Conservation (phyloP, 2,329 filamentous ascomycete genomes). For the Dothidotthia symphoricarpi region DNA sequence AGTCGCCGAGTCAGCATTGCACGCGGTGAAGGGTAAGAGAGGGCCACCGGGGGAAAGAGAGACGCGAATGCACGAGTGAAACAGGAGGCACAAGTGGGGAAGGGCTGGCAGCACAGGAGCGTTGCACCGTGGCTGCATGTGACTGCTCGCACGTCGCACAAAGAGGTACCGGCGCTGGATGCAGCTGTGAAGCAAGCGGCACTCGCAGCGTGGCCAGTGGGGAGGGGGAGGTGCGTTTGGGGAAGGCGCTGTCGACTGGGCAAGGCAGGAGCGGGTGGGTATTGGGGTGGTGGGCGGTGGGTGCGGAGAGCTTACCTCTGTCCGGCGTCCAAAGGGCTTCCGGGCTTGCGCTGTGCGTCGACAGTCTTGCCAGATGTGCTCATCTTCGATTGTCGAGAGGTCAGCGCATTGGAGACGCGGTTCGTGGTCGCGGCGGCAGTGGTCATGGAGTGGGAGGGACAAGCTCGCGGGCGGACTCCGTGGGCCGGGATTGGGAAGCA, state of each 20-base stretch:
- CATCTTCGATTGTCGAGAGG: constrained; percentile 49
- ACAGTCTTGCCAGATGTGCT: constrained; percentile 51
- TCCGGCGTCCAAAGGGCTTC: constrained; percentile 54
- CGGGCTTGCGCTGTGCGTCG: constrained; percentile 56
- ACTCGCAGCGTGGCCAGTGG: constrained; percentile 18
- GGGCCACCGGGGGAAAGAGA: too few species aligned
- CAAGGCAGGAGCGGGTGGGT: not conserved
- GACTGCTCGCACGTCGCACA: constrained; percentile 35
- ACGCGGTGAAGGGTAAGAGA: not conserved
- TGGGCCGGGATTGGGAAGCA: constrained; percentile 7
- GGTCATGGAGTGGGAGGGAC: constrained; percentile 32
- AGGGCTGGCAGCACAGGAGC: constrained; percentile 12
- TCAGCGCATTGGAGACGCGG: constrained; percentile 38
- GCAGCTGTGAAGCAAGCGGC: constrained; percentile 17
- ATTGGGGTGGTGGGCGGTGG: not conserved
- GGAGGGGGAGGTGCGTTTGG: constrained; percentile 1
- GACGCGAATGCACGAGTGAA: constrained; percentile 7
- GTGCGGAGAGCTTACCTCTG: constrained; percentile 50
- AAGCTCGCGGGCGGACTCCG: constrained; percentile 15
- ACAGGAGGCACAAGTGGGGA: constrained; percentile 1
- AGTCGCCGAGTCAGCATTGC: constrained; percentile 27
- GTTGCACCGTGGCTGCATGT: constrained; percentile 39
- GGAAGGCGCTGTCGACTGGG: not conserved
- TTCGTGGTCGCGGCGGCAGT: constrained; percentile 29
- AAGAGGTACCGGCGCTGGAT: constrained; percentile 18